Evolutionary conservation across 305 asterid genomes (phyloP).

Genomic region (Fraxinus nigra): DNA sequence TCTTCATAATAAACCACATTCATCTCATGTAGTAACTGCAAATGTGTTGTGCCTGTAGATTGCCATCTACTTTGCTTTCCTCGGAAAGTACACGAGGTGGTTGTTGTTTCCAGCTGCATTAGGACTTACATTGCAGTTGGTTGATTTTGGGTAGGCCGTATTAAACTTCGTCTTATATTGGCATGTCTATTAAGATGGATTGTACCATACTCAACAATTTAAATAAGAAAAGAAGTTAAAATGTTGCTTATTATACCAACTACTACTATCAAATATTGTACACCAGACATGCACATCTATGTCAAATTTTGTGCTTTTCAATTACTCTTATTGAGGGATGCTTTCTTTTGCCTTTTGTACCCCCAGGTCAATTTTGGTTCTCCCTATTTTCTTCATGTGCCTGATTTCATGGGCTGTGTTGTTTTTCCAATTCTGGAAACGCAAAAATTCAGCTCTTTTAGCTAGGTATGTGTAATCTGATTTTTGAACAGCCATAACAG

Average conservation of each 20-base stretch:
- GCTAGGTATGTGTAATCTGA: constrained; percentile 48
- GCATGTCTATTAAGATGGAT: not conserved
- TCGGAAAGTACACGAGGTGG: constrained; percentile 95
- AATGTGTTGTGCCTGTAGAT: constrained; percentile 44
- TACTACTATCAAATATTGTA: not conserved
- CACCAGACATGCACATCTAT: not conserved
- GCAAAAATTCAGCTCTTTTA: constrained; percentile 68
- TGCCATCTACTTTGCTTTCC: constrained; percentile 84
- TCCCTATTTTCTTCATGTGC: constrained; percentile 76
- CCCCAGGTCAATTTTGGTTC: constrained; percentile 68
- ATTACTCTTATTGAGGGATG: constrained; percentile 12
- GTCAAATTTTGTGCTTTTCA: constrained; percentile 4
- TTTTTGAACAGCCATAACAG: not conserved
- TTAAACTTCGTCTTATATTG: constrained; percentile 17
- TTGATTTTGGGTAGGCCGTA: constrained; percentile 74
- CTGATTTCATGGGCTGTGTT: constrained; percentile 79
- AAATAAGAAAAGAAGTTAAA: not conserved
- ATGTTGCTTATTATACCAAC: not conserved
- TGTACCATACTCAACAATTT: not conserved
- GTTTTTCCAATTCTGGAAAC: constrained; percentile 96
- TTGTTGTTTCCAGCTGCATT: constrained; percentile 83
- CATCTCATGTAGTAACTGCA: not conserved
- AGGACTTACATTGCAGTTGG: constrained; percentile 69
- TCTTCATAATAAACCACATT: constrained; percentile 5
- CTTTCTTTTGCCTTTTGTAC: constrained; percentile 16